A percentile compares a stretch with the other conserved stretches of the same genome.
phyloP scores from a whole-genome alignment of 306 rosid species.

The Spatholobus suberectus region DNA sequence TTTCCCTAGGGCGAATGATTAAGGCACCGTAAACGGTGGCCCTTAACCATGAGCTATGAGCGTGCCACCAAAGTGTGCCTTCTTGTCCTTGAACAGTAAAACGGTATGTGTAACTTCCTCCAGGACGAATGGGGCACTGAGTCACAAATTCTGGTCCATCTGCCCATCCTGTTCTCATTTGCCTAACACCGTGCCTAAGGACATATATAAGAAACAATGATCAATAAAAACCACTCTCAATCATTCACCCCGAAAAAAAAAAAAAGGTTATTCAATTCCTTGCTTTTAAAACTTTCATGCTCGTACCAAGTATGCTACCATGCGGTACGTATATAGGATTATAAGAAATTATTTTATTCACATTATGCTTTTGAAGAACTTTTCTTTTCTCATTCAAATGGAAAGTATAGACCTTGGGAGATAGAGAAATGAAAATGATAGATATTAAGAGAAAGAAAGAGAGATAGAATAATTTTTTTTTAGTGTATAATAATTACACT shows the following conservation, averaged over 20 bases:
- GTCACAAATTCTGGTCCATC: conserved; percentile 98
- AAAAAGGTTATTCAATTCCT: too few species aligned
- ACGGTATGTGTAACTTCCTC: conserved; percentile 79
- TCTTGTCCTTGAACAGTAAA: conserved; percentile 86
- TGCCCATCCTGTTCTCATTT: conserved; percentile 92
- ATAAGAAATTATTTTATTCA: too few species aligned
- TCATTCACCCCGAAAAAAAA: too few species aligned
- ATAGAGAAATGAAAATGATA: neutral
- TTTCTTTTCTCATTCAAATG: neutral
- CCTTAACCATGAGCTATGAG: conserved; percentile 97
- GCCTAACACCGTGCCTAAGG: conserved; percentile 87
- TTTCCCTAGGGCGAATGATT: conserved; percentile 75
- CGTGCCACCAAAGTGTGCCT: conserved; percentile 99
- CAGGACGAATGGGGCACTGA: conserved; percentile 94
- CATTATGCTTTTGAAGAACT: too few species aligned
- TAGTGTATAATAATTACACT: too few species aligned
- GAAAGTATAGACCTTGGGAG: neutral
- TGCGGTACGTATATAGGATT: too few species aligned
- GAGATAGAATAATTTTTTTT: too few species aligned
- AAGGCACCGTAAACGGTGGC: conserved; percentile 92
- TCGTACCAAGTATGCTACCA: neutral
- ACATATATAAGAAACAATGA: neutral
- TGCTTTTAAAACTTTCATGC: neutral
- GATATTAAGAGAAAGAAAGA: too few species aligned
- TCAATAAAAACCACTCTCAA: neutral